Evolutionary conservation across 805 yeast genomes (phyloP), one percentile per base, ranked within the genome.

Genomic region (Saccharomyces eubayanus): DNA sequence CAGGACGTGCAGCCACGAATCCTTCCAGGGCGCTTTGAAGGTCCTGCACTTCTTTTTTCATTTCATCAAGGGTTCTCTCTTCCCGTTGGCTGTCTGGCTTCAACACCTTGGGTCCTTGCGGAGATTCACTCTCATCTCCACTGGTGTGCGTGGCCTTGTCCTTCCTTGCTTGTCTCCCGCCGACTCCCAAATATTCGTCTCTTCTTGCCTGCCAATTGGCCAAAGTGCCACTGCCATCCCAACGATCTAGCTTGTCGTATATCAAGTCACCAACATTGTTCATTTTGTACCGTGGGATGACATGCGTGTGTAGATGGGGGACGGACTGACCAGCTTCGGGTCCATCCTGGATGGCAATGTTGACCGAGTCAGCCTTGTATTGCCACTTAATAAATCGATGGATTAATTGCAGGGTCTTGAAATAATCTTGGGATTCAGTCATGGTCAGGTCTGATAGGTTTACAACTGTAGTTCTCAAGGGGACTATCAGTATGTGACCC

Each of bases 291-390:
- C 99, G 77, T 6, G 99, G 99, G 21, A 94, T 90, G 20, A 94
- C 72, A 67, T 94, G 99, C 21, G 96, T 86, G 68, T 94, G 99
- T 29, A 92, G 77, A 70, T 94, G 99, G 5, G 97, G 96, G 2
- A 94, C 84, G n/a, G 91, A 81, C 67, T 94, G 99, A 3, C 99
- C 99, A 1, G 97, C 92, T 50, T 89, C 89, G 0, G 90, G 87
- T 0, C 99, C 99, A 67, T 94, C 99, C 68, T 94, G 99, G 55
- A 95, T 89, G 10, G 97, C 92, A 43, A 94, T 78, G 65, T 95
- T 95, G 55, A 90, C 65, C 1, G 96, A 76, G 60, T 91, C 95
- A 1, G 97, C 96, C 36, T 83, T 77, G 67, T 84, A 94, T 11
- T 77, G 73, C 54, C 75, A 63, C 58, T 78, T 83, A 14, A 94